Percentiles rank a stretch among this genome's conserved stretches.
Evolutionary conservation across 495 filamentous ascomycete genomes (phyloP).

Genomic region (Talaromyces wortmannii): DNA sequence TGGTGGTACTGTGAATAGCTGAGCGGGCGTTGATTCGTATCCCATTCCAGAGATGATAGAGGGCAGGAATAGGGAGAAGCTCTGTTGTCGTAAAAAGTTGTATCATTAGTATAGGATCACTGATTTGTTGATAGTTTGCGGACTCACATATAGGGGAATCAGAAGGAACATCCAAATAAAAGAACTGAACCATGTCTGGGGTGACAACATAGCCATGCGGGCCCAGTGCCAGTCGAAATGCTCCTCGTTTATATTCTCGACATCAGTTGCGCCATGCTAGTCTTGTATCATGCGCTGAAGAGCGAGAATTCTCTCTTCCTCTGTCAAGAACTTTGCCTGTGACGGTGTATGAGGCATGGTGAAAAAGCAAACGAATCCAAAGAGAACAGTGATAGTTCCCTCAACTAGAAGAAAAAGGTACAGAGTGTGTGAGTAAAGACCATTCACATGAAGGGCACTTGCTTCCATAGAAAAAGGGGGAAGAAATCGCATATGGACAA

Average conservation of each 20-base stretch:
- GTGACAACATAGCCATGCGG: slow-evolving; percentile 35
- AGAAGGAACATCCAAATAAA: slow-evolving; percentile 35
- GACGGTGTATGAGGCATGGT: slow-evolving; percentile 61
- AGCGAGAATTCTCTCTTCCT: slow-evolving; percentile 58
- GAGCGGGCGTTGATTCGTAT: slow-evolving; percentile 36
- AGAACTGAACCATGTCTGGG: slow-evolving; percentile 31
- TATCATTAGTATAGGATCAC: too few species aligned
- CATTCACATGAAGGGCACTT: too few species aligned
- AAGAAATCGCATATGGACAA: too few species aligned
- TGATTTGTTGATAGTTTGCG: too few species aligned
- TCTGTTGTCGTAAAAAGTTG: too few species aligned
- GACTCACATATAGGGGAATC: slow-evolving; percentile 64
- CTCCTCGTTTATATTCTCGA: slow-evolving; percentile 43
- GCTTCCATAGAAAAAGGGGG: too few species aligned
- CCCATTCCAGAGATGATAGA: slow-evolving; percentile 44
- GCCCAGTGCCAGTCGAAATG: slow-evolving; percentile 40
- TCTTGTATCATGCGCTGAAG: slow-evolving; percentile 54
- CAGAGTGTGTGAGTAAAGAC: too few species aligned
- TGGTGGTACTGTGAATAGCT: slow-evolving; percentile 45
- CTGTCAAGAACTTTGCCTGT: slow-evolving; percentile 55
- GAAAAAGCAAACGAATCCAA: slow-evolving; percentile 52
- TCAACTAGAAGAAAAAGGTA: too few species aligned
- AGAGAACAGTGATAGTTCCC: slow-evolving; percentile 58
- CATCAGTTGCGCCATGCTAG: slow-evolving; percentile 53
- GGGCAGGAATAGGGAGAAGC: slow-evolving; percentile 37